Percentiles rank a stretch among this genome's conserved stretches.
Evolutionary conservation across 495 filamentous ascomycete species (phyloP).

Genomic region (Podospora sp.): DNA sequence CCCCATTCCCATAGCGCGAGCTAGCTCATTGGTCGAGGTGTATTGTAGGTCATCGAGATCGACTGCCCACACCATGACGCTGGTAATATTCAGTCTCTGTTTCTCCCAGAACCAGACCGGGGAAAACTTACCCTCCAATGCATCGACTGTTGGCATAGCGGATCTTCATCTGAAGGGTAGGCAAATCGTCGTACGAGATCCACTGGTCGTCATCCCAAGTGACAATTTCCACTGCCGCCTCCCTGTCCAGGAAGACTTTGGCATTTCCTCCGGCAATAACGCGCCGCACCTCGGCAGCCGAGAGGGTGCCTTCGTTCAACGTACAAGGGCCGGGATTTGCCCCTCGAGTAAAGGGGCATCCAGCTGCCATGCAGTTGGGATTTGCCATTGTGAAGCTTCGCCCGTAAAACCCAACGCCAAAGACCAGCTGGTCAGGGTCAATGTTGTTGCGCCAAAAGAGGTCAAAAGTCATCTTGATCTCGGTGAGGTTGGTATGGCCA

Average conservation of each 20-base stretch:
- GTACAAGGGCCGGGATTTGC: slow-evolving; percentile 38
- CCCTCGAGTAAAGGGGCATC: slow-evolving; percentile 31
- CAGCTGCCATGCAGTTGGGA: slow-evolving; percentile 22
- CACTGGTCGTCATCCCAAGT: slow-evolving; percentile 29
- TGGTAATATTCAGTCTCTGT: too few species aligned
- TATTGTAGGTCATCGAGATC: not conserved
- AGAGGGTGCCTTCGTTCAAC: slow-evolving; percentile 35
- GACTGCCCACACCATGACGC: slow-evolving; percentile 22
- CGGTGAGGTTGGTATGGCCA: slow-evolving; percentile 58
- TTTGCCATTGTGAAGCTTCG: slow-evolving; percentile 35
- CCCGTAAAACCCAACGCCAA: slow-evolving; percentile 58
- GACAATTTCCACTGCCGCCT: slow-evolving; percentile 41
- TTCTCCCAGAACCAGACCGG: too few species aligned
- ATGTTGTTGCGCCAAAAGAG: slow-evolving; percentile 57
- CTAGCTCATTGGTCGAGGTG: too few species aligned
- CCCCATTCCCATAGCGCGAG: too few species aligned
- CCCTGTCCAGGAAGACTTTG: slow-evolving; percentile 22
- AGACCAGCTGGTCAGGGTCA: slow-evolving; percentile 40
- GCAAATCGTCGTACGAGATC: slow-evolving; percentile 39
- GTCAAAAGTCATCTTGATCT: slow-evolving; percentile 51
- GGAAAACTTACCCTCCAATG: too few species aligned
- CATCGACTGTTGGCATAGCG: slow-evolving; percentile 38
- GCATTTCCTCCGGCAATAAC: slow-evolving; percentile 20
- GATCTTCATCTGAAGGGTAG: slow-evolving; percentile 44
- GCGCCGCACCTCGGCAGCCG: slow-evolving; percentile 41